A percentile compares a stretch with the other conserved stretches of the same genome.
Conservation (phyloP, 2,329 filamentous ascomycete species). For the Clonostachys sp. region DNA sequence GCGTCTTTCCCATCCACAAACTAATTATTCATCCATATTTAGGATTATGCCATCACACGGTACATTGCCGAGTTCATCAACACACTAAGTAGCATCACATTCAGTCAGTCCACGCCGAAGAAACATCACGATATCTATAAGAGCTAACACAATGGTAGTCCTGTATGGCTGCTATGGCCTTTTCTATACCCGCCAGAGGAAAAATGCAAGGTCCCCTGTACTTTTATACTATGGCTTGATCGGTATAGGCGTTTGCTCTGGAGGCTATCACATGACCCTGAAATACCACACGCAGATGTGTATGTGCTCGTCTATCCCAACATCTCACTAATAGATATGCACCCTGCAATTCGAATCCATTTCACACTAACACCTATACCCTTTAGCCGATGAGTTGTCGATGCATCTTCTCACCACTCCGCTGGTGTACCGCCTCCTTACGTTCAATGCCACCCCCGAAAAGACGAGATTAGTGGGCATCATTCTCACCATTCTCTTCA, state of each 20-base stretch:
- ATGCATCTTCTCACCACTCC: constrained; percentile 37
- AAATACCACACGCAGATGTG: constrained; percentile 28
- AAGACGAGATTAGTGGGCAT: constrained; percentile 13
- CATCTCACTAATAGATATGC: background rate
- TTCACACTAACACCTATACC: constrained; percentile 1
- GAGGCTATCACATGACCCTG: constrained; percentile 23
- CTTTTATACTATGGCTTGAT: constrained; percentile 31
- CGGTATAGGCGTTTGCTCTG: constrained; percentile 23
- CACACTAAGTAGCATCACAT: constrained; percentile 32
- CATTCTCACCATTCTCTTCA: constrained; percentile 13
- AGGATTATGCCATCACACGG: constrained; percentile 33
- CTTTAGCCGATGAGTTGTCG: constrained; percentile 27
- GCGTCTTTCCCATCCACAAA: constrained; percentile 1
- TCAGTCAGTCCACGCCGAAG: constrained; percentile 12
- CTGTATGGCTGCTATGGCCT: constrained; percentile 31
- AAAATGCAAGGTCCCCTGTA: constrained; percentile 14
- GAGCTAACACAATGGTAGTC: constrained; percentile 12
- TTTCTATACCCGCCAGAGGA: constrained; percentile 8
- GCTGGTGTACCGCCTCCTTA: constrained; percentile 31
- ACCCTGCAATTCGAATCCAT: background rate
- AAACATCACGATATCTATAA: too few species aligned
- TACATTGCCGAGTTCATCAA: constrained; percentile 40
- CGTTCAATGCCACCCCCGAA: constrained; percentile 18
- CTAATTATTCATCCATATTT: background rate
- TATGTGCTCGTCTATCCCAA: constrained; percentile 4